Base-by-base conservation (phyloP, 2,329 filamentous ascomycete genomes). In the Purpureocillium takamizusanense region DNA sequence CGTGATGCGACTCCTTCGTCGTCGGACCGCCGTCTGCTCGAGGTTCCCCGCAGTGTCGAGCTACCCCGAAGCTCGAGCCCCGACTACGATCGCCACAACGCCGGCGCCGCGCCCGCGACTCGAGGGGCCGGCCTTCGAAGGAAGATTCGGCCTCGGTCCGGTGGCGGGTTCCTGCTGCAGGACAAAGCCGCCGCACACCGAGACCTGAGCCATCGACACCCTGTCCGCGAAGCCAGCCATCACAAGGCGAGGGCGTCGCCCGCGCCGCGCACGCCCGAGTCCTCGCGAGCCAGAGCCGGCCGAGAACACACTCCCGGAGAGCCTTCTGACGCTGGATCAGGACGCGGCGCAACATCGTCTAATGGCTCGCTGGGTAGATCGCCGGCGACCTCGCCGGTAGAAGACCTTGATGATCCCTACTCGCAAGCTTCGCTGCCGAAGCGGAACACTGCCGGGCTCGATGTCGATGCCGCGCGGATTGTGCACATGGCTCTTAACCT, bases 401-500 rank as follows among this genome's bases (percentile, higher is more conserved):
- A 25, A 5, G 21, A 25, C 5, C 10, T 25, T n/a, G 7, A 9
- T 15, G 31, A 30, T 4, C 15, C 4, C 18, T 16, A n/a, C 10
- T 12, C n/a, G 21, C 18, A n/a, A 15, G 7, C 32, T 7, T n/a
- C 37, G 14, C 28, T 14, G 28, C 13, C 28, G 27, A 32, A 17
- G 14, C 33, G 25, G 9, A 28, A 18, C 7, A 2, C 6, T 7
- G 8, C 29, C 12, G 50, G 59, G 5, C 56, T 84, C 15, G 78
- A 87, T 50, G 72, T 83, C 42, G 89, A 95, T 52, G 83, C 89
- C 7, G 78, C 83, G 4, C 86, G 95, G 59, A 94, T 97, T 46
- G 87, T 97, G 31, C 88, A 88, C 52, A 85, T 97, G 75, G 90
- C 90, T 2, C 63, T 97, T 49, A 92, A 83, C 46, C 63, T 97